Evolutionary conservation across 805 yeast genomes (phyloP).

Genomic region (Henningerozyma blattae): DNA sequence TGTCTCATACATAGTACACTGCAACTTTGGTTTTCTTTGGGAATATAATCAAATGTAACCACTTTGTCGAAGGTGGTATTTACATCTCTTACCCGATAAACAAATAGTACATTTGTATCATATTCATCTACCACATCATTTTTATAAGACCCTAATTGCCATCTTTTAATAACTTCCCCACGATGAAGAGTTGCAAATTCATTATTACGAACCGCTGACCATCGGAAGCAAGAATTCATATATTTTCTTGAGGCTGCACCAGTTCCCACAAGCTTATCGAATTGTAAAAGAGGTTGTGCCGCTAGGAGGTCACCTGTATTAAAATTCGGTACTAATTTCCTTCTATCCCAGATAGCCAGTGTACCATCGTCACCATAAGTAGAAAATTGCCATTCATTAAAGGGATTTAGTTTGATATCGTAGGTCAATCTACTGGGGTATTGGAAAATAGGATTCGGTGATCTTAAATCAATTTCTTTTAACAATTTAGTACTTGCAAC

Average conservation of each 20-base stretch:
- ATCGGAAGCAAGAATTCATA: slow-evolving; percentile 53
- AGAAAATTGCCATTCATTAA: slow-evolving; percentile 53
- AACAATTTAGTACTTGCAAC: slow-evolving; percentile 69
- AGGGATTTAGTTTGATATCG: slow-evolving; percentile 59
- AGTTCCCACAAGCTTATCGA: slow-evolving; percentile 43
- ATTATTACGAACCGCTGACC: slow-evolving; percentile 50
- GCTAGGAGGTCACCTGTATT: slow-evolving; percentile 18
- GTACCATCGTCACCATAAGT: slow-evolving; percentile 79
- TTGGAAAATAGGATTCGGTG: slow-evolving; percentile 54
- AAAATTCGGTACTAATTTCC: slow-evolving; percentile 34
- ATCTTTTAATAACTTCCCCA: slow-evolving; percentile 66
- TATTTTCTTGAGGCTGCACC: slow-evolving; percentile 49
- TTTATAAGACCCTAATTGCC: slow-evolving; percentile 61
- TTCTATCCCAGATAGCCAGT: slow-evolving; percentile 69
- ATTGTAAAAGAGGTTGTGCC: slow-evolving; percentile 47
- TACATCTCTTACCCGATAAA: slow-evolving; percentile 62
- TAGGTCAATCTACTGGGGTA: slow-evolving; percentile 63
- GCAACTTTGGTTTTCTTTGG: slow-evolving; percentile 41
- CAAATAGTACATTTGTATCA: slow-evolving; percentile 51
- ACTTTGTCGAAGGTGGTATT: slow-evolving; percentile 72
- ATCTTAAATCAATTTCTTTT: slow-evolving; percentile 65
- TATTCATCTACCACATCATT: slow-evolving; percentile 8
- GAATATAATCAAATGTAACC: slow-evolving; percentile 75
- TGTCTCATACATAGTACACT: slow-evolving; percentile 80
- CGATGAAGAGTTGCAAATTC: slow-evolving; percentile 73